Base-by-base conservation (phyloP, 345 rosid species). In the Eucalyptus caleyi region DNA sequence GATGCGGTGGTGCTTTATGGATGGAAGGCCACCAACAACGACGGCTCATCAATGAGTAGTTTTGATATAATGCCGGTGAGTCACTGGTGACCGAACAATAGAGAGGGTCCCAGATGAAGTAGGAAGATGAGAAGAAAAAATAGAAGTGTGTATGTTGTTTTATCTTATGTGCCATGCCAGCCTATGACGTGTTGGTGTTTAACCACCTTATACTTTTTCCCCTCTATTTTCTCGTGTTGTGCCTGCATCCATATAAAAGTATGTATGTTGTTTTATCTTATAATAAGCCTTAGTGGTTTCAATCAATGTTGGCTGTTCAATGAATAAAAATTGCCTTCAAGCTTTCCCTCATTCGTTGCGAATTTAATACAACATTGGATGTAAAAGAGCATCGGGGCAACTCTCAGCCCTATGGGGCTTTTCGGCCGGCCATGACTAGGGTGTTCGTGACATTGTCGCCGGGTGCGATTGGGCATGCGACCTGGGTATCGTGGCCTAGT, bases 361-460 rank as follows among this genome's bases (percentile, higher is more conserved):
- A 60, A 60, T 60, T 60, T 60, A 59, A 26, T 27, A 27, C 32
- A 60, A 60, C 67, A 60, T 5, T 60, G 32, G 72, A 30, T 30
- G 34, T 6, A 4, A 2, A 7, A 4, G 5, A 65, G 44, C 26
- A 5, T 34, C 4, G 11, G 44, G 8, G 16, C 13, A 69, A 9
- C 81, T 34, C 44, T 34, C 1, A 1, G 7, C 44, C 44, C 37
- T 7, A 65, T 65, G 1, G 37, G 72, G 19, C 19, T 60, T 53
- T 53, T 11, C 6, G 6, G 40, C 21, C 40, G 23, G 19, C 77
- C 3, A 67, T 32, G 21, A 69, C 6, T 8, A 11, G 81, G 44
- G 44, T 5, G 44, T 4, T 10, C 6, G 0, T 10, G 21, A 4
- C 23, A 16, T 37, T 0, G 3, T 32, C 11, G 5, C 23, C 40